Base-by-base conservation (phyloP, 148 eudicot genomes). In the Rhododendron kiyosumense region DNA sequence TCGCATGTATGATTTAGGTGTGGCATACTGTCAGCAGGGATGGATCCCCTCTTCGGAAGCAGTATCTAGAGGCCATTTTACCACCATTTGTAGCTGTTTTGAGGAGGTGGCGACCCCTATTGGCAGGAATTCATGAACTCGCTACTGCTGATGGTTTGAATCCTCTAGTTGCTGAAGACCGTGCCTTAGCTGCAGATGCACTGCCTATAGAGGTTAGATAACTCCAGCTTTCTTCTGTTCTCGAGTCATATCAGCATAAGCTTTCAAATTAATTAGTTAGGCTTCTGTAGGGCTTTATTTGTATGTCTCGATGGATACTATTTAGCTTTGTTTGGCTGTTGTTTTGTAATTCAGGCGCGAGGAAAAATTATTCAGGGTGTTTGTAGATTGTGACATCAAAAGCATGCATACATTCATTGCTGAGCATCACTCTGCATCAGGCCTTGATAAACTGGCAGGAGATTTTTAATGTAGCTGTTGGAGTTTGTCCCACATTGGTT, bases 111-210 rank as follows among this genome's bases (percentile, higher is more conserved):
- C 93, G 99, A 79, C 98, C 99, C 75, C 92, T 95, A 78, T 91
- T 97, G 89, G 96, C 99, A 76, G 98, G 99, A 83, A 94, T 95
- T 89, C 98, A 95, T 87, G 98, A 97, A 90, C 98, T 97, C 85
- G 96, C 98, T 73, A 91, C 94, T 74, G 88, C 93, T 63, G 99
- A 97, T 87, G 96, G 96, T 79, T 85, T 90, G 71, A 97, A 97
- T 89, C 98, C 99, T 87, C 94, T 97, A 81, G 93, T 89, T 90
- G 94, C 82, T 83, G 98, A 95, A 91, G 99, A 97, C 77, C 96
- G 94, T 76, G 94, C 98, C 43, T 84, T 95, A 86, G 92, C 99
- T 91, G 96, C 96, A 61, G 99, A 97, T 90, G 92, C 94, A 85
- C 93, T 94, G 73, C 99, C 99, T 28, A 83, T 95, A 86, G 98